Evolutionary conservation across 225 moss, liverwort and hornwort genomes (phyloP), one percentile per base, ranked within the genome.

Genomic region (Polytrichum formosum): DNA sequence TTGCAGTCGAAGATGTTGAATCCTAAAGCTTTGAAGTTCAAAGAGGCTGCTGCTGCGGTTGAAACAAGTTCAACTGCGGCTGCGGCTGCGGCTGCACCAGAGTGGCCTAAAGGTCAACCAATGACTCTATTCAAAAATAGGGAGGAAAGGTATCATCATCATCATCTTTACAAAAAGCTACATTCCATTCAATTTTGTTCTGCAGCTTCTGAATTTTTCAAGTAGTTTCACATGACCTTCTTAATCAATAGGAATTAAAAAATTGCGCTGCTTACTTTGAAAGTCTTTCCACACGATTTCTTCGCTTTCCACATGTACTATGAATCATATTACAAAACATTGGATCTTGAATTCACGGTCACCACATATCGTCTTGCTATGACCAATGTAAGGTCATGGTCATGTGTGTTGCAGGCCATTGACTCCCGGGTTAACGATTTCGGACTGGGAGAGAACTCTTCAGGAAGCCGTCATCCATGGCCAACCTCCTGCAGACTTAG

Each of bases 81-180:
- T 22, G 30, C 29, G 29, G 29, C 18, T 19, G 55, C 30, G 21
- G 59, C 56, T 9, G 31, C 13, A 17, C 6, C 28, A 59, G 26
- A 29, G 58, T 19, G 59, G 58, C 70, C 59, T 2, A 70, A 70
- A 35, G 56, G 60, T 55, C 70, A 70, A 70, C 19, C 53, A 27
- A 61, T 28, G 28, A 75, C 67, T 72, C 54, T 62, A 53, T 71
- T 26, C 70, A 86, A 78, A 63, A 22, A 67, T 66, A 80, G 61
- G 65, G 86, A 80, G 60, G 83, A 80, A 65, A 80, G 86, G 86
- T 86, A 62, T 25, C 21, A 27, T 28, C 25, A 30, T 35, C 23
- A 0, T 35, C 63, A 22, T 23, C 19, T 55, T 3, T 7, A 0
- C 18, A 5, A 8, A 54, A 65, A 53, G 59, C 46, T 46, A 46